Evolutionary conservation across 1,284 basidiomycete species (phyloP).

Genomic region (Trametes polyzona): DNA sequence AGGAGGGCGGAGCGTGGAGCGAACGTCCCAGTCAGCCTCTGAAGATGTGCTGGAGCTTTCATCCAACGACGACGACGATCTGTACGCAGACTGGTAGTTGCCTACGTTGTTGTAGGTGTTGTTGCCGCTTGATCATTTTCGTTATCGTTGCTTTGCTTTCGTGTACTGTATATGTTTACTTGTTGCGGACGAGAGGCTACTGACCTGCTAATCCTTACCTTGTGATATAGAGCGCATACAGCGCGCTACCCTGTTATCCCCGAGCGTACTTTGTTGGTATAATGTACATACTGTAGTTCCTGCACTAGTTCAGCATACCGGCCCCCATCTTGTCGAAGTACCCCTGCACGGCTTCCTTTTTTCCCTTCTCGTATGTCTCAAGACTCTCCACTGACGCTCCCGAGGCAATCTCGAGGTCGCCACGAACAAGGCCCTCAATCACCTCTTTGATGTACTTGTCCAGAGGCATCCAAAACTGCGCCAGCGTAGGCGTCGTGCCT

Average conservation of each 20-base stretch:
- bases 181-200: no score
- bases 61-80: slow-evolving; percentile 11
- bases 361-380: slow-evolving; percentile 35
- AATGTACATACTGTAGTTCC: background rate
- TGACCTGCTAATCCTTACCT: no score
- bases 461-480: slow-evolving; percentile 64
- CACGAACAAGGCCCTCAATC: slow-evolving; percentile 52
- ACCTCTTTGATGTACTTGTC: slow-evolving; percentile 51
- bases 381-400: slow-evolving; percentile 35
- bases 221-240: no score
- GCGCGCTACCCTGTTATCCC: no score
- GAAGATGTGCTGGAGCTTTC: slow-evolving; percentile 1
- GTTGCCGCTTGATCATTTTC: background rate
- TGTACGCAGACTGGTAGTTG: slow-evolving; percentile 11
- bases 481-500: slow-evolving; percentile 51
- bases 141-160: background rate
- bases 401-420: slow-evolving; percentile 45
- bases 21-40: background rate
- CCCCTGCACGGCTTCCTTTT: slow-evolving; percentile 7
- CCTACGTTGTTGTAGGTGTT: no score
- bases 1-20: background rate
- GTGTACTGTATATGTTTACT: no score
- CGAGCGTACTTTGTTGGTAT: background rate
- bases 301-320: background rate
- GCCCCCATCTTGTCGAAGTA: background rate